A percentile compares a stretch with the other conserved stretches of the same genome.
phyloP scores from a whole-genome alignment of 345 rosid species.

The Carallia pectinifolia region DNA sequence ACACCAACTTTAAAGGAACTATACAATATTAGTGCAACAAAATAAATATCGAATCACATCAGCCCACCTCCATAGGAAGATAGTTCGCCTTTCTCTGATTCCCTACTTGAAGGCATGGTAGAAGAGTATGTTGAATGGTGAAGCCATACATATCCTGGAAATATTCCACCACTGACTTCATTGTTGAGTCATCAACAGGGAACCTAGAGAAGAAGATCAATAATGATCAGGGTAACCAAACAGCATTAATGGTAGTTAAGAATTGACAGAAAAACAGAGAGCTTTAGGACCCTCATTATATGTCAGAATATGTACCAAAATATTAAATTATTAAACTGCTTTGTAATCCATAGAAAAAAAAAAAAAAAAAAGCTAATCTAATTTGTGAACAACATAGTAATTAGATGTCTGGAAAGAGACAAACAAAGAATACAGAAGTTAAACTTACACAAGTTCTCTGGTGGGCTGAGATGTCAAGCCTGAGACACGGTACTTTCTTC shows the following conservation, averaged over 20 bases:
- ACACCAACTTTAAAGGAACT: neutral
- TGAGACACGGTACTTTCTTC: constrained; percentile 98
- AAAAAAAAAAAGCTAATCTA: too few species aligned
- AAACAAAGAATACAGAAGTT: constrained; percentile 3
- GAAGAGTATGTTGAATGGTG: constrained; percentile 81
- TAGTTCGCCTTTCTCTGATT: constrained; percentile 97
- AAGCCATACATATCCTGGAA: constrained; percentile 99
- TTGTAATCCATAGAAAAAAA: too few species aligned
- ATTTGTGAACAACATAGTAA: too few species aligned
- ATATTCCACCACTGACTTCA: constrained; percentile 97
- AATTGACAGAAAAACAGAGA: neutral
- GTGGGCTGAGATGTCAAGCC: constrained; percentile 98
- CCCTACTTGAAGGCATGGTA: constrained; percentile 99
- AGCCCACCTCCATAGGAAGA: constrained; percentile 96
- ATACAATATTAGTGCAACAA: neutral
- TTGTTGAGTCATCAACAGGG: constrained; percentile 91
- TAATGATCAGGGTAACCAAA: constrained; percentile 4
- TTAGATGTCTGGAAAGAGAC: neutral
- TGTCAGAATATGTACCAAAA: too few species aligned
- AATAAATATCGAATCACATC: neutral
- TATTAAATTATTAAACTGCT: too few species aligned
- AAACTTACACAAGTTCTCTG: constrained; percentile 80
- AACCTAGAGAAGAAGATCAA: constrained; percentile 46
- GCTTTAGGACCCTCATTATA: too few species aligned
- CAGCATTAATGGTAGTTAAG: neutral